These are phyloP conservation scores for Blastobotrys robertii DNA, from an alignment of 805 yeast genomes.

Conservation along the genomic window DNA sequence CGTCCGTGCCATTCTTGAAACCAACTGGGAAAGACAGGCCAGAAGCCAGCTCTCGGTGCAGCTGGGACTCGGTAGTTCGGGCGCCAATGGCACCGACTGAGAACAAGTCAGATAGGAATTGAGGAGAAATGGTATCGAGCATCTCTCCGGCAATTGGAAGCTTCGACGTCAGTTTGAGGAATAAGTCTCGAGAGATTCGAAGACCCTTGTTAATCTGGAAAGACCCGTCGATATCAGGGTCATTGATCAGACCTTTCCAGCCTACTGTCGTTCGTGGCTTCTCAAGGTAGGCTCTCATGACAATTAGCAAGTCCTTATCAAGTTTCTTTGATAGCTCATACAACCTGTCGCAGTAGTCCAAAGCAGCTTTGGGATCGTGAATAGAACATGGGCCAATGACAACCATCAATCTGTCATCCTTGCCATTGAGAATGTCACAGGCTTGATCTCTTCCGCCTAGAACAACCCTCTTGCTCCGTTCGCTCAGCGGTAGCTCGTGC, in stretches of 20 bases:
- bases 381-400: slow-evolving; percentile 97
- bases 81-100: slow-evolving; percentile 98
- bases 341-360: slow-evolving; percentile 72
- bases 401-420: slow-evolving; percentile 78
- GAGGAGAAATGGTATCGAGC: slow-evolving; percentile 97
- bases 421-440: slow-evolving; percentile 61
- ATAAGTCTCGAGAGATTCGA: slow-evolving; percentile 78
- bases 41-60: slow-evolving; percentile 93
- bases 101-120: slow-evolving; percentile 84
- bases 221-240: slow-evolving; percentile 89
- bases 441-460: slow-evolving; percentile 69
- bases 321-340: slow-evolving; percentile 48
- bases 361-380: slow-evolving; percentile 87
- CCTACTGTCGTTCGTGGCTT: slow-evolving; percentile 99
- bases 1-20: slow-evolving; percentile 97
- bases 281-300: slow-evolving; percentile 97
- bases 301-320: slow-evolving; percentile 66
- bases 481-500: slow-evolving; percentile 67
- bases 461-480: slow-evolving; percentile 50
- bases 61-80: slow-evolving; percentile 95
- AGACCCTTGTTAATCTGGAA: slow-evolving; percentile 94
- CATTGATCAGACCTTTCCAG: slow-evolving; percentile 97
- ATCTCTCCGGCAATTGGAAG: slow-evolving; percentile 95
- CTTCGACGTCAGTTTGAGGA: slow-evolving; percentile 68
- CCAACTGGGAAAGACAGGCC: slow-evolving; percentile 98